Evolutionary conservation across 495 filamentous ascomycete species (phyloP).

Genomic region (Poronia punctata): DNA sequence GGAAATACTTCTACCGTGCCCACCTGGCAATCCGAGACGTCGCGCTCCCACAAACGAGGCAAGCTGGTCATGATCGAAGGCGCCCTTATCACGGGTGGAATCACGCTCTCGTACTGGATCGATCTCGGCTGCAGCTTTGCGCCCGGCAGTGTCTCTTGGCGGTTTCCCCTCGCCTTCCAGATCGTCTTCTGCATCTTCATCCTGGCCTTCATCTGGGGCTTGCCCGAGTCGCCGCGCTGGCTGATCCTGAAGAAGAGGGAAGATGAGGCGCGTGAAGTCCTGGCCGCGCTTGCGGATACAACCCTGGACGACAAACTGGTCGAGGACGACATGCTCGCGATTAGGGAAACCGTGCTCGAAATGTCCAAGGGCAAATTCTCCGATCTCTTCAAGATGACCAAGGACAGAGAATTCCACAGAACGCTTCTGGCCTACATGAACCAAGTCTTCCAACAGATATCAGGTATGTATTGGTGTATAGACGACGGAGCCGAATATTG

Average conservation of each 20-base stretch:
- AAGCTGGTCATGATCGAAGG: conserved; percentile 75
- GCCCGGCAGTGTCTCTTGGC: conserved; percentile 59
- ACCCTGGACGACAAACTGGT: conserved; percentile 47
- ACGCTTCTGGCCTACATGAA: conserved; percentile 65
- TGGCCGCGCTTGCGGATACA: conserved; percentile 53
- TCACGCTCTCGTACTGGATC: conserved; percentile 71
- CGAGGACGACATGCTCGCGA: conserved; percentile 58
- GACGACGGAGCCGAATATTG: too few species aligned
- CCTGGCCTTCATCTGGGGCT: conserved; percentile 51
- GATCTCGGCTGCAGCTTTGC: conserved; percentile 64
- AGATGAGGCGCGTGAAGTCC: conserved; percentile 57
- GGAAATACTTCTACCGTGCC: conserved; percentile 56
- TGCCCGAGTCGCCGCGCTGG: conserved; percentile 72
- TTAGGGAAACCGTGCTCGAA: conserved; percentile 70
- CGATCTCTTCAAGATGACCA: conserved; percentile 66
- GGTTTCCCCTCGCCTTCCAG: conserved; percentile 69
- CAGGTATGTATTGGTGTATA: conserved; percentile 36
- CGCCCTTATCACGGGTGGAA: conserved; percentile 64
- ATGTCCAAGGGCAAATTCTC: conserved; percentile 58
- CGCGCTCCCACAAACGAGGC: conserved; percentile 64
- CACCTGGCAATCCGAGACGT: conserved; percentile 75
- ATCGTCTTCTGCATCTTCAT: conserved; percentile 60
- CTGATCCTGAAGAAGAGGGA: conserved; percentile 62
- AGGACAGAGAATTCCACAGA: conserved; percentile 68
- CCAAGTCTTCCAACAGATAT: conserved; percentile 73